These are phyloP conservation scores for Pichia exigua DNA, from an alignment of 805 yeast species.

Conservation along the genomic window DNA sequence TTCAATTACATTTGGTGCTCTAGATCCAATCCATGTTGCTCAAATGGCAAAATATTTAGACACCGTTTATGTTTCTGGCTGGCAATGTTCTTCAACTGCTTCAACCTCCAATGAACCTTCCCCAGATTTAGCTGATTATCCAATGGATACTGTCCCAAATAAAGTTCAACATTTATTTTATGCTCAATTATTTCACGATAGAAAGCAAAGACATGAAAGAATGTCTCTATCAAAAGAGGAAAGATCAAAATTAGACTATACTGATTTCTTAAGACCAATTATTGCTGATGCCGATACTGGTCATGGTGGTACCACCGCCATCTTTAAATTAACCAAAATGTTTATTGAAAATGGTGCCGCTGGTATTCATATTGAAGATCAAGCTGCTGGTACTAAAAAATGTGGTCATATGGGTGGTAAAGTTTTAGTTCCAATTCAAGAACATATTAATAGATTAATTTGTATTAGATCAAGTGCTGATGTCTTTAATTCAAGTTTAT, in stretches of 20 bases:
- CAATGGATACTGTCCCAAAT: slow-evolving; percentile 97
- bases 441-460: slow-evolving; percentile 88
- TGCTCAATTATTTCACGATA: slow-evolving; percentile 95
- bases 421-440: slow-evolving; percentile 95
- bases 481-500: slow-evolving; percentile 77
- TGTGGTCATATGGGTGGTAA: slow-evolving; percentile 99
- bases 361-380: slow-evolving; percentile 97
- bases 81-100: slow-evolving; percentile 99
- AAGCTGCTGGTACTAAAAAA: slow-evolving; percentile 97
- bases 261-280: slow-evolving; percentile 88
- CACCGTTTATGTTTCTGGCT: slow-evolving; percentile 89
- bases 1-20: slow-evolving; percentile 89
- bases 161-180: slow-evolving; percentile 95
- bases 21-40: slow-evolving; percentile 91
- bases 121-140: slow-evolving; percentile 97
- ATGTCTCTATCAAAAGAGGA: slow-evolving; percentile 51
- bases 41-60: slow-evolving; percentile 97
- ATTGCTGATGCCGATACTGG: slow-evolving; percentile 98
- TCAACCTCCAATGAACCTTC: slow-evolving; percentile 97
- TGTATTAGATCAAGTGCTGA: slow-evolving; percentile 95
- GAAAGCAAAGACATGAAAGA: slow-evolving; percentile 89
- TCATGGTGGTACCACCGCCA: slow-evolving; percentile 97
- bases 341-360: slow-evolving; percentile 98
- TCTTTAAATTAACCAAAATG: slow-evolving; percentile 89
- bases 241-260: slow-evolving; percentile 63